phyloP scores from a whole-genome alignment of 768 basidiomycete species.

The Polyporus arcularius region DNA sequence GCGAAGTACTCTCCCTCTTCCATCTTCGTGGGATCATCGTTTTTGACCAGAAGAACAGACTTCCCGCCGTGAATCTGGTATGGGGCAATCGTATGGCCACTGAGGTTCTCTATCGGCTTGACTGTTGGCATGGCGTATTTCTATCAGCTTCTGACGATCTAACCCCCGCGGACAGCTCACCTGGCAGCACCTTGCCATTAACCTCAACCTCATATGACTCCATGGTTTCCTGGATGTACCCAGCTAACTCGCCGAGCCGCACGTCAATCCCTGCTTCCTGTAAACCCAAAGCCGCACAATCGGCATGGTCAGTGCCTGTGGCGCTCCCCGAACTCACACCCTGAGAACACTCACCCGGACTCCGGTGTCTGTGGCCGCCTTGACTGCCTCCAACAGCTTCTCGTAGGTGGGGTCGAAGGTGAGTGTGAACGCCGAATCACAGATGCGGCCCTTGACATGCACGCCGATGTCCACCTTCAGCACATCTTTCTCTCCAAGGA shows the following conservation, averaged over 20 bases:
- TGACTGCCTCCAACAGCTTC: slow-evolving; percentile 85
- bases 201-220: slow-evolving; percentile 97
- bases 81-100: slow-evolving; percentile 88
- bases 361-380: slow-evolving; percentile 92
- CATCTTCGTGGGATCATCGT: slow-evolving; percentile 92
- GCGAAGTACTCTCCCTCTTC: slow-evolving; percentile 99
- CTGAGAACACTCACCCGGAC: slow-evolving; percentile 58
- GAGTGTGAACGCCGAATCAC: slow-evolving; percentile 95
- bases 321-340: background rate
- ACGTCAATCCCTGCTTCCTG: slow-evolving; percentile 98
- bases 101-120: slow-evolving; percentile 91
- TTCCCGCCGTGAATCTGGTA: slow-evolving; percentile 96
- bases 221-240: slow-evolving; percentile 96
- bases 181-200: slow-evolving; percentile 78
- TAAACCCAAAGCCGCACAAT: background rate
- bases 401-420: slow-evolving; percentile 89
- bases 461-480: slow-evolving; percentile 98
- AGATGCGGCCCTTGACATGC: slow-evolving; percentile 93
- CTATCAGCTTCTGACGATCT: background rate
- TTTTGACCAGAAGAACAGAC: slow-evolving; percentile 86
- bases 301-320: background rate
- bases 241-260: slow-evolving; percentile 89
- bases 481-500: slow-evolving; percentile 80
- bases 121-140: slow-evolving; percentile 47
- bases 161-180: slow-evolving; percentile 38